Evolutionary conservation across 2,329 filamentous ascomycete genomes (phyloP).

Genomic region (Xylaria hypoxylon): DNA sequence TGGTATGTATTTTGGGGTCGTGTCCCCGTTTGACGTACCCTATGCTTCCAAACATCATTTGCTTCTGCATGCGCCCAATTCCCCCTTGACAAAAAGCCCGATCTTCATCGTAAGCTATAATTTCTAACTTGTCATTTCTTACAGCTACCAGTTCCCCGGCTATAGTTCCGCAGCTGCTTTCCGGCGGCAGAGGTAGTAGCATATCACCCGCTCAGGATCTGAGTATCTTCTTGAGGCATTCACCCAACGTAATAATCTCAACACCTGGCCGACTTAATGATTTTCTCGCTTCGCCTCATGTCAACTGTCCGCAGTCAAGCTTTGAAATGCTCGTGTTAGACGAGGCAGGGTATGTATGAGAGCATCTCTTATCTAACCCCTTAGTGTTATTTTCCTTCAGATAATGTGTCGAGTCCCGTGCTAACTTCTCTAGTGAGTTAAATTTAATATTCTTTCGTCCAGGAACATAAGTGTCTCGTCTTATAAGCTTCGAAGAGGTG

Average conservation of each 20-base stretch:
- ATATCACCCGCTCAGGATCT: constrained; percentile 87
- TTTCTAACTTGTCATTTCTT: background rate
- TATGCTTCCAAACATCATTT: background rate
- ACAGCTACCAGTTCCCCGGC: constrained; percentile 56
- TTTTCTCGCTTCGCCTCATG: constrained; percentile 85
- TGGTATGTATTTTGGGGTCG: constrained; percentile 35
- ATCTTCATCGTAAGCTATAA: background rate
- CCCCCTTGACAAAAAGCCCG: background rate
- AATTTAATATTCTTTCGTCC: background rate
- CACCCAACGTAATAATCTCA: constrained; percentile 88
- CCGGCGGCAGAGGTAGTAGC: constrained; percentile 74
- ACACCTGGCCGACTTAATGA: constrained; percentile 92
- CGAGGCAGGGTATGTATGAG: constrained; percentile 68
- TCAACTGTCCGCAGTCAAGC: constrained; percentile 86
- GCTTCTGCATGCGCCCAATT: background rate
- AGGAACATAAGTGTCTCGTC: background rate
- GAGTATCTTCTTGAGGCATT: constrained; percentile 82
- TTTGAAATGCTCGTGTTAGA: constrained; percentile 95
- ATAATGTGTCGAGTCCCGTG: background rate
- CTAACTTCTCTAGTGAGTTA: constrained; percentile 36
- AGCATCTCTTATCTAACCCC: background rate
- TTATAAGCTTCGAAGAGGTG: background rate
- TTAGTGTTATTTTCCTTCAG: background rate
- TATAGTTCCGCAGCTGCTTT: constrained; percentile 87
- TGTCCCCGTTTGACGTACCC: too few relatives aligned